These are phyloP conservation scores for Botrytis tulipae DNA, from an alignment of 2,329 filamentous ascomycete genomes.

Conservation along the genomic window DNA sequence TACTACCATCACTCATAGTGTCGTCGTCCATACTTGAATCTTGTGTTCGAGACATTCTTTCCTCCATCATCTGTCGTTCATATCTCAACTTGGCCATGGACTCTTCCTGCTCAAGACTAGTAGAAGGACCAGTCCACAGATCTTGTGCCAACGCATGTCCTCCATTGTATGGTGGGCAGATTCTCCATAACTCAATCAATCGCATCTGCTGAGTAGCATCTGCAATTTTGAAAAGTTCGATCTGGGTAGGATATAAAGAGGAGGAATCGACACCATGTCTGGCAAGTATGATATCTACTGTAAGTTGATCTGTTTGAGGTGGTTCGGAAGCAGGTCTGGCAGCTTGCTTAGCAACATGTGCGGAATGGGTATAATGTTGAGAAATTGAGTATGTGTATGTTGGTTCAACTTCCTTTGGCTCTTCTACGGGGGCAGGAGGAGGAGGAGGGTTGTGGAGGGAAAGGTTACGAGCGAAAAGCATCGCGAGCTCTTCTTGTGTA, in stretches of 20 bases:
- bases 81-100: conserved; percentile 58
- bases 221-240: conserved; percentile 75
- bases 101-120: conserved; percentile 54
- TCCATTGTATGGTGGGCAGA: conserved; percentile 50
- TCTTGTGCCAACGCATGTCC: conserved; percentile 57
- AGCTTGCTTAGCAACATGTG: conserved; percentile 56
- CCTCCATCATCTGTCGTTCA: conserved; percentile 48
- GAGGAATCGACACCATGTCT: conserved; percentile 68
- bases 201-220: conserved; percentile 62
- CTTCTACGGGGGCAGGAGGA: conserved; percentile 36
- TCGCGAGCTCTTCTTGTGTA: conserved; percentile 77
- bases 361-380: conserved; percentile 80
- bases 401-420: conserved; percentile 39
- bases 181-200: conserved; percentile 25
- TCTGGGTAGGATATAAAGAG: conserved; percentile 69
- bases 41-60: conserved; percentile 42
- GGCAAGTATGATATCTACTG: conserved; percentile 57
- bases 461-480: conserved; percentile 75
- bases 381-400: conserved; percentile 71
- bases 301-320: conserved; percentile 48
- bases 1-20: conserved; percentile 39
- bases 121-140: conserved; percentile 55
- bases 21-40: conserved; percentile 46
- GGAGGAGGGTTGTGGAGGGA: conserved; percentile 49
- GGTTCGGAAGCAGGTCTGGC: conserved; percentile 52